Percentiles rank a stretch among this genome's conserved stretches.
Evolutionary conservation across 2,329 filamentous ascomycete species (phyloP).

Genomic region (Colletotrichum agaves): DNA sequence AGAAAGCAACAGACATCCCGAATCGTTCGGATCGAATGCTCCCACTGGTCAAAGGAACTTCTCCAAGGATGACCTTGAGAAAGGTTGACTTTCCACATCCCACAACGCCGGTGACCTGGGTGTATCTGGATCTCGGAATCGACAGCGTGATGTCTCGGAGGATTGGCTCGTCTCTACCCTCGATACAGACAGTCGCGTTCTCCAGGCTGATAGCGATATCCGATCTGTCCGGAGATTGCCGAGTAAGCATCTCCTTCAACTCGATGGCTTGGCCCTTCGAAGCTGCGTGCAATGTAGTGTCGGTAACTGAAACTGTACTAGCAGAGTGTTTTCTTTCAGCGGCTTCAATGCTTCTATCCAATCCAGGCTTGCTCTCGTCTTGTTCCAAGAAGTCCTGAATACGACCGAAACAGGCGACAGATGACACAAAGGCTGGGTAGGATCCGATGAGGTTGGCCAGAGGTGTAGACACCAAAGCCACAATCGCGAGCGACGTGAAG

Average conservation of each 20-base stretch:
- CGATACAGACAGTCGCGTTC: neutral
- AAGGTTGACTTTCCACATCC: conserved; percentile 39
- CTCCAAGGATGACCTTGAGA: conserved; percentile 42
- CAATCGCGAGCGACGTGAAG: conserved; percentile 41
- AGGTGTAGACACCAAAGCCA: conserved; percentile 38
- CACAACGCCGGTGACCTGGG: conserved; percentile 14
- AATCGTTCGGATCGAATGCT: neutral
- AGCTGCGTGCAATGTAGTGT: neutral
- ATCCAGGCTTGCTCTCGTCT: neutral
- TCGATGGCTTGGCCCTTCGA: neutral
- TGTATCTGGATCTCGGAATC: conserved; percentile 12
- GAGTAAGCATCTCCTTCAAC: neutral
- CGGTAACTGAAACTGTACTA: neutral
- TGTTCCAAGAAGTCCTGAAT: conserved; percentile 39
- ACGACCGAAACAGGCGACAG: conserved; percentile 36
- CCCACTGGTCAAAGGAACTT: conserved; percentile 3
- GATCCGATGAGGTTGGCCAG: conserved; percentile 37
- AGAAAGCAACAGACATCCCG: conserved; percentile 29
- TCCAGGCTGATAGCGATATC: neutral
- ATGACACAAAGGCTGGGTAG: conserved; percentile 15
- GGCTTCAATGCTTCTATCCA: neutral
- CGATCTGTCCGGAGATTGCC: neutral
- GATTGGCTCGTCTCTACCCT: conserved; percentile 16
- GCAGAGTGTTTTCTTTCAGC: neutral
- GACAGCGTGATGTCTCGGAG: conserved; percentile 15